Conservation (phyloP, 495 filamentous ascomycete genomes). For the Corynascus novoguineensis region DNA sequence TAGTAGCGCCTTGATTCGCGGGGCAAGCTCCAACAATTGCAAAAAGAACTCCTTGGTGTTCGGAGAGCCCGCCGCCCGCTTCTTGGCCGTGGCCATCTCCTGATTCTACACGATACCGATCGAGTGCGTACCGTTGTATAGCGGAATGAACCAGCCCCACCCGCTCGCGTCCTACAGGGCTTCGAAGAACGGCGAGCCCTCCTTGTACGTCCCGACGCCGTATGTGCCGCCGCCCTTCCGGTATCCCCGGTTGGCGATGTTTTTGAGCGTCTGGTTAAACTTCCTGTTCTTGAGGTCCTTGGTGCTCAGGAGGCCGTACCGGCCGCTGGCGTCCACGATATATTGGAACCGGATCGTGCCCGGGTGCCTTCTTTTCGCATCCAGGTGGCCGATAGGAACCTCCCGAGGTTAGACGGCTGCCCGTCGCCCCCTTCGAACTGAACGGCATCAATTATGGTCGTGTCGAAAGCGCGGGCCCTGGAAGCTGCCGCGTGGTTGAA, state of each 20-base stretch:
- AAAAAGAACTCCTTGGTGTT: slow-evolving; percentile 36
- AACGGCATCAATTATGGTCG: slow-evolving; percentile 37
- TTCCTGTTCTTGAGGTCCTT: slow-evolving; percentile 43
- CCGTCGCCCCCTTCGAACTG: slow-evolving; percentile 29
- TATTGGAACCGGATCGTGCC: slow-evolving; percentile 42
- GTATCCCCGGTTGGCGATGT: slow-evolving; percentile 44
- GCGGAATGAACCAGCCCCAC: slow-evolving; percentile 45
- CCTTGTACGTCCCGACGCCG: slow-evolving; percentile 26
- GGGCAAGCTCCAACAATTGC: slow-evolving; percentile 30
- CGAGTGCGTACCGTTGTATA: slow-evolving; percentile 40
- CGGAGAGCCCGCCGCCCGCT: slow-evolving; percentile 23
- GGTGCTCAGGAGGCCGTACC: slow-evolving; percentile 34
- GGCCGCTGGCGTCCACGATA: slow-evolving; percentile 43
- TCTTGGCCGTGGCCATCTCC: slow-evolving; percentile 27
- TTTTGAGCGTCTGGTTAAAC: slow-evolving; percentile 38
- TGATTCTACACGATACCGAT: slow-evolving; percentile 40
- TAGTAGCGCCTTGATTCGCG: slow-evolving; percentile 24
- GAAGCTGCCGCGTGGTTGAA: slow-evolving; percentile 43
- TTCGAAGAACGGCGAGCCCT: slow-evolving; percentile 39
- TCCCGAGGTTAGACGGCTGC: slow-evolving; percentile 29
- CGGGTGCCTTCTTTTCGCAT: slow-evolving; percentile 34
- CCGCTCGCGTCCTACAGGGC: slow-evolving; percentile 37
- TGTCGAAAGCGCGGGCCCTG: slow-evolving; percentile 45
- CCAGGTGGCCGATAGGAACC: slow-evolving; percentile 45
- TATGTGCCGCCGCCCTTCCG: slow-evolving; percentile 32